These are phyloP conservation scores for Glaciozyma antarctica DNA, from an alignment of 768 basidiomycete species.

Conservation along the genomic window DNA sequence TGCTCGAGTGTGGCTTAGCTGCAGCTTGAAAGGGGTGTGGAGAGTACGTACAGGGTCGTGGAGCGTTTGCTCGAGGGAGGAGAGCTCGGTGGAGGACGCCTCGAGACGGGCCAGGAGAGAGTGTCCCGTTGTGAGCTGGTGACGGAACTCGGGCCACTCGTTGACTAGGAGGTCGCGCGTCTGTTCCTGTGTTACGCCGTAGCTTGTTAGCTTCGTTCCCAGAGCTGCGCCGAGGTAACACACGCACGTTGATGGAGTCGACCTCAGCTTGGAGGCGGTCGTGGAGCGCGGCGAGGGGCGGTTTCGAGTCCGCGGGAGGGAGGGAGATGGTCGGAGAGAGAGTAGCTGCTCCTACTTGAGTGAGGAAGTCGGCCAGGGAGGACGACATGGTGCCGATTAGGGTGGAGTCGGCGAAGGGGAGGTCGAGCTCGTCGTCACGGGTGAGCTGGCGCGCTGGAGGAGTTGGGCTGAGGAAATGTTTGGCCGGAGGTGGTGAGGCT, in stretches of 20 bases:
- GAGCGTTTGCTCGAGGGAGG: not conserved
- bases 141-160: too few species aligned
- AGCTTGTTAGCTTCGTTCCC: not conserved
- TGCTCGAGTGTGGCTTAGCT: not conserved
- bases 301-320: not conserved
- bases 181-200: not conserved
- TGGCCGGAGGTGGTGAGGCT: too few species aligned
- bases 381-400: too few species aligned
- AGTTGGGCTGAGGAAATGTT: too few species aligned
- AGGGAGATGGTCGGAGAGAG: not conserved
- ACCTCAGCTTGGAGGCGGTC: not conserved
- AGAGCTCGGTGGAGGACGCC: not conserved
- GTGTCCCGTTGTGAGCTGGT: too few species aligned
- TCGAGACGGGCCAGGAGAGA: too few species aligned
- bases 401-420: too few species aligned
- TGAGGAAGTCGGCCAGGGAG: not conserved
- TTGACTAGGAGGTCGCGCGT: not conserved
- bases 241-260: not conserved
- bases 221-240: not conserved
- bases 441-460: too few species aligned
- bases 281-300: conserved; percentile 1
- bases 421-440: too few species aligned
- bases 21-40: too few species aligned
- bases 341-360: not conserved
- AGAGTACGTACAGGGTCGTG: not conserved